Evolutionary conservation across 331 rosid genomes (phyloP).

Genomic region (Prunus yedoensis): DNA sequence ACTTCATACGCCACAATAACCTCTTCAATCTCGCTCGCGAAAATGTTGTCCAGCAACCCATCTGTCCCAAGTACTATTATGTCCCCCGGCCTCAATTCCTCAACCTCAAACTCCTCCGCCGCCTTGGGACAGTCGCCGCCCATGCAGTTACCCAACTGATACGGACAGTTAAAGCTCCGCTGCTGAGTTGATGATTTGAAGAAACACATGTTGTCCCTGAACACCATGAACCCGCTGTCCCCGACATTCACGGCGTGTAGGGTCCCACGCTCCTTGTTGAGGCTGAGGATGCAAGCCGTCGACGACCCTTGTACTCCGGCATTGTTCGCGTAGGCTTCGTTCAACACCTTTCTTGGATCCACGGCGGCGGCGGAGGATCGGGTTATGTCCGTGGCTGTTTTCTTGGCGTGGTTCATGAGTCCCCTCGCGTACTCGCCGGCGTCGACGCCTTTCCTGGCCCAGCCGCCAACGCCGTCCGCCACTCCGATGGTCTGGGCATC

Average conservation of each 20-base stretch:
- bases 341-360: background rate
- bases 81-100: slow-evolving; percentile 10
- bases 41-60: slow-evolving; percentile 25
- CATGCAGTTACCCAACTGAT: slow-evolving; percentile 1
- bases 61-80: slow-evolving; percentile 27
- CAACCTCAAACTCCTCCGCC: background rate
- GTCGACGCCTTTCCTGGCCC: slow-evolving; percentile 18
- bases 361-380: background rate
- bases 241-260: slow-evolving; percentile 15
- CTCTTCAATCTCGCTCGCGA: slow-evolving; percentile 15
- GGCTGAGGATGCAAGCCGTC: slow-evolving; percentile 24
- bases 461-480: slow-evolving; percentile 29
- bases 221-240: slow-evolving; percentile 34
- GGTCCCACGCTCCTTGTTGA: background rate
- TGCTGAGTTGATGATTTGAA: slow-evolving; percentile 15
- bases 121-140: background rate
- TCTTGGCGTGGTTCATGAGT: slow-evolving; percentile 16
- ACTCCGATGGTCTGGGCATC: slow-evolving; percentile 13
- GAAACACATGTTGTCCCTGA: background rate
- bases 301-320: slow-evolving; percentile 8
- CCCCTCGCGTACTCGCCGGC: slow-evolving; percentile 23
- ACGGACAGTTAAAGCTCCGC: slow-evolving; percentile 4
- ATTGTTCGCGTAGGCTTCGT: slow-evolving; percentile 3
- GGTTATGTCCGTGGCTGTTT: no score
- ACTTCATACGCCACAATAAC: background rate